These are phyloP conservation scores for Fomitopsis pinicola DNA, from an alignment of 1,284 basidiomycete genomes.

Conservation along the genomic window DNA sequence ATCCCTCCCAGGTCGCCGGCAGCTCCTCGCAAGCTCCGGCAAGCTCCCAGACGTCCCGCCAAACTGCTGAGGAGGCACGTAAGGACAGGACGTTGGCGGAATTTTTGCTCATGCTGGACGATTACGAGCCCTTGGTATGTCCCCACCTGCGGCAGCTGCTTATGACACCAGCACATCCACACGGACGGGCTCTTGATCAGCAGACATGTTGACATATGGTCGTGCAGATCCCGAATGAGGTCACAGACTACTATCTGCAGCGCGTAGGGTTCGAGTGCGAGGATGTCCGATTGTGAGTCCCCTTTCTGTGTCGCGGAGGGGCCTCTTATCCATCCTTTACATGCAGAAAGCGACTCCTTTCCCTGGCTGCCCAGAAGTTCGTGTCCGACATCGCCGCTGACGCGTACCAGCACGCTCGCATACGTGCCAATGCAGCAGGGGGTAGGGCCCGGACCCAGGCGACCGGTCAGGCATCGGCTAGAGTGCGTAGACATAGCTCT, in stretches of 20 bases:
- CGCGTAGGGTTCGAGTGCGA: slow-evolving; percentile 95
- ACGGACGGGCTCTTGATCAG: neutral
- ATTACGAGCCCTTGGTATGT: slow-evolving; percentile 91
- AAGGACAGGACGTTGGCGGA: slow-evolving; percentile 91
- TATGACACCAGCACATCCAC: neutral
- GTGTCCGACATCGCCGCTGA: slow-evolving; percentile 96
- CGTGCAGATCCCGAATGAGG: slow-evolving; percentile 90
- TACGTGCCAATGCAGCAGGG: slow-evolving; percentile 77
- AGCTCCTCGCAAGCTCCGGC: slow-evolving; percentile 27
- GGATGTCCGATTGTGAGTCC: slow-evolving; percentile 81
- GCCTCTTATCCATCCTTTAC: neutral
- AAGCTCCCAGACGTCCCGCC: slow-evolving; percentile 43
- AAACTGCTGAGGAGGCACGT: slow-evolving; percentile 77
- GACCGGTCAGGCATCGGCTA: slow-evolving; percentile 52
- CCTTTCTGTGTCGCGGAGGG: neutral
- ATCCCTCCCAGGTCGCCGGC: slow-evolving; percentile 22
- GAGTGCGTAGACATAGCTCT: slow-evolving; percentile 39
- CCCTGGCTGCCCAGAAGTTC: slow-evolving; percentile 97
- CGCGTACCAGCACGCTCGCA: slow-evolving; percentile 96
- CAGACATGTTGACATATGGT: slow-evolving; percentile 7
- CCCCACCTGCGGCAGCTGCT: neutral
- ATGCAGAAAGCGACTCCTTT: slow-evolving; percentile 85
- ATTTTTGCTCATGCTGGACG: slow-evolving; percentile 94
- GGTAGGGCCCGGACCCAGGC: slow-evolving; percentile 63
- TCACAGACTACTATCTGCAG: slow-evolving; percentile 97